Evolutionary conservation across 2,329 filamentous ascomycete species (phyloP), one percentile per base, ranked within the genome.

Genomic region (Diplodia seriata): DNA sequence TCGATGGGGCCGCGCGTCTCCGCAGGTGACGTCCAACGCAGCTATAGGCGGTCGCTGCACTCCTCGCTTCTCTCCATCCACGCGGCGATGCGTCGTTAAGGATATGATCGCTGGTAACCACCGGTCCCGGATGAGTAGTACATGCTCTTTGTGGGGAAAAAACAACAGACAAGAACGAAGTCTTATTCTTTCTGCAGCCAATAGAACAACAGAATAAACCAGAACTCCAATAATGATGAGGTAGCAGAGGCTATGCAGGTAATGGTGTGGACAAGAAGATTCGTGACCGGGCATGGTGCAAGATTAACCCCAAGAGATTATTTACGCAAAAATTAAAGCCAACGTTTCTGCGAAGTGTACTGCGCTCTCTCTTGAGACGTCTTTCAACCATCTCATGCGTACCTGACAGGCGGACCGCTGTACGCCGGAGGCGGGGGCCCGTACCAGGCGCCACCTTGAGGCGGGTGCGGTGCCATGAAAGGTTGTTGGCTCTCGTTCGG

Each of bases 391-490:
- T n/a, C 31, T 49, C 50, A 63, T 29, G 59, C 59, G 18, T 63
- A 63, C 47, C 59, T 63, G 5, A 63, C 59, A 29, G 40, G 23
- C 6, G 59, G 59, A 12, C 47, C 47, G 11, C 43, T 51, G 47
- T 63, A 63, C 26, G 59, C 59, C 29, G 59, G 59, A 23, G 59
- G 59, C 29, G 59, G 59, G 23, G 59, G 59, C 7, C 59, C 59
- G 20, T 63, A 63, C 59, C 59, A 63, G 5, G 9, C 23, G 15
- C 29, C 43, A 38, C 26, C 50, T 4, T n/a, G 47, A 2, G 47
- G 38, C 11, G 43, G 59, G n/a, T 59, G 20, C 18, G 54, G n/a
- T 18, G 56, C 15, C 38, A 63, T 38, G 59, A 51, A 63, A 4
- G 59, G 47, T 18, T 63, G 59, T 6, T 63, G 59, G n/a, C 59